phyloP scores from a whole-genome alignment of 257 asterid species.

The Fraxinus excelsior region DNA sequence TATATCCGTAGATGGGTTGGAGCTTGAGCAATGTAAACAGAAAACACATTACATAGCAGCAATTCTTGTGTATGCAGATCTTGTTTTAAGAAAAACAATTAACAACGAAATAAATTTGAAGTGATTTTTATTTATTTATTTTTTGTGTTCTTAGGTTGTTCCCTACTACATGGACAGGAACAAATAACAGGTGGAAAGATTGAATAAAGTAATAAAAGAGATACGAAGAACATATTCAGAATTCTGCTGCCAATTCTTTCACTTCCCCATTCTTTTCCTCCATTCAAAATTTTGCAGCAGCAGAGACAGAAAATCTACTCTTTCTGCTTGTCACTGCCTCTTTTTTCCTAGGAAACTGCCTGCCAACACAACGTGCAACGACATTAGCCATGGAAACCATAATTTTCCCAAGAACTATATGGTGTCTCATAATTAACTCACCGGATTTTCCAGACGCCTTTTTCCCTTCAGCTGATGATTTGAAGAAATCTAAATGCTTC shows the following conservation, averaged over 20 bases:
- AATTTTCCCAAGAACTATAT: background rate
- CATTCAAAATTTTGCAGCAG: constrained; percentile 40
- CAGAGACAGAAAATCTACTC: constrained; percentile 26
- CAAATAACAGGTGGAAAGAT: constrained; percentile 42
- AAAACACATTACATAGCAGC: background rate
- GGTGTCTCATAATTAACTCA: constrained; percentile 20
- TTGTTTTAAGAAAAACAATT: background rate
- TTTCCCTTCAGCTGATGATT: constrained; percentile 48
- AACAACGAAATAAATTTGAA: background rate
- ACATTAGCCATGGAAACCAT: background rate
- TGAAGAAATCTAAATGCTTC: constrained; percentile 63
- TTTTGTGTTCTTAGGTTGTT: background rate
- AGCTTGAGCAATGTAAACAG: constrained; percentile 9
- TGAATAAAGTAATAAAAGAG: constrained; percentile 35
- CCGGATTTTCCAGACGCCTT: constrained; percentile 29
- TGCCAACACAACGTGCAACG: constrained; percentile 28
- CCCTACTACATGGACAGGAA: constrained; percentile 34
- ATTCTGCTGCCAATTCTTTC: constrained; percentile 40
- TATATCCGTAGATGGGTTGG: constrained; percentile 27
- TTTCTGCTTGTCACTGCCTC: constrained; percentile 45
- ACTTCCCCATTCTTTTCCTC: constrained; percentile 31
- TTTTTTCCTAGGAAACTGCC: constrained; percentile 63
- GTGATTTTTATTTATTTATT: background rate
- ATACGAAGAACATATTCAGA: constrained; percentile 48
- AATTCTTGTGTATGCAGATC: background rate